These are phyloP conservation scores for barrel medic (Medicago truncatula) DNA, from an alignment of 306 rosid species.

Conservation along the genomic window MtrunA17r5.0-ANR NC_053045.1:45538001-45538500, in stretches of 20 bases:
- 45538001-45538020: not conserved
- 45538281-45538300: not conserved
- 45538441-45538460: not conserved
- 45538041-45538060: constrained; percentile 5
- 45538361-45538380: not conserved
- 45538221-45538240: constrained; percentile 21
- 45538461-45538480: not conserved
- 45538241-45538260: constrained; percentile 1
- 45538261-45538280: constrained; percentile 1
- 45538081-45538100: constrained; percentile 33
- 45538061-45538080: not conserved
- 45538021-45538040: constrained; percentile 11
- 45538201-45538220: not conserved
- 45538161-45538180: constrained; percentile 29
- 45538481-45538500: not conserved
- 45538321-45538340: not conserved
- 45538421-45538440: not conserved
- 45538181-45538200: not conserved
- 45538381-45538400: not conserved
- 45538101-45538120: constrained; percentile 31
- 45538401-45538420: not conserved
- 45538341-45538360: not conserved
- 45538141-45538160: constrained; percentile 24
- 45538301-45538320: not conserved
- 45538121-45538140: constrained; percentile 1